These are phyloP conservation scores for Annona cherimola DNA, from an alignment of 164 flowering plant species.

Conservation along the genomic window DNA sequence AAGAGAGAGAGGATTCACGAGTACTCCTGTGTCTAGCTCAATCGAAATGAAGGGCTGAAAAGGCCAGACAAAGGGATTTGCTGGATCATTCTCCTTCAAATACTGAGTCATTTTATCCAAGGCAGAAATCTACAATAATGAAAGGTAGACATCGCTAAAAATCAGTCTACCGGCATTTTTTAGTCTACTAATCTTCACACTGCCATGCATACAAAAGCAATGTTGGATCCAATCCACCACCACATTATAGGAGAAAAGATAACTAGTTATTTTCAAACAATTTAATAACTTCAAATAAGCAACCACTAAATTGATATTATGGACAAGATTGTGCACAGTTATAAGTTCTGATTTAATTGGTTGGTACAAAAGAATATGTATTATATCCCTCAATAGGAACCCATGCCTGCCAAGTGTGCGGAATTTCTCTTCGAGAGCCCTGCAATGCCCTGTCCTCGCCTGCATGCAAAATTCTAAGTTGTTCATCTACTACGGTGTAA, in stretches of 20 bases:
- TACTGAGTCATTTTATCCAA: too few relatives aligned
- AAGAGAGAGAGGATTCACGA: constrained; percentile 9
- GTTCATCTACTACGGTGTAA: background rate
- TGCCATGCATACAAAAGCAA: background rate
- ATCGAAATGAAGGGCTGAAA: constrained; percentile 9
- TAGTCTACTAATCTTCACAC: background rate
- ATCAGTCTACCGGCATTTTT: background rate
- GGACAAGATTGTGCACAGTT: constrained; percentile 14
- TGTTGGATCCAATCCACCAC: background rate
- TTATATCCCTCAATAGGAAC: background rate
- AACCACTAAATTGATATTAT: constrained; percentile 14
- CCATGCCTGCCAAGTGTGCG: background rate
- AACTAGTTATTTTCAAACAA: background rate
- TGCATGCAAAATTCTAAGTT: background rate
- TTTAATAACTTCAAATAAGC: constrained; percentile 1
- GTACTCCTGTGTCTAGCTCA: constrained; percentile 9
- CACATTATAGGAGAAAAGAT: background rate
- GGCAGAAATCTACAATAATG: too few relatives aligned
- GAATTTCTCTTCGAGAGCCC: background rate
- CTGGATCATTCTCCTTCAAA: too few relatives aligned
- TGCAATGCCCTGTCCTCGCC: background rate
- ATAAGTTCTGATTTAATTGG: constrained; percentile 1
- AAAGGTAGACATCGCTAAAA: background rate
- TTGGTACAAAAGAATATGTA: constrained; percentile 9
- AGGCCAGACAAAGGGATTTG: background rate